Base-by-base conservation (phyloP, 2,329 filamentous ascomycete genomes). In the Colletotrichum spaethianum region DNA sequence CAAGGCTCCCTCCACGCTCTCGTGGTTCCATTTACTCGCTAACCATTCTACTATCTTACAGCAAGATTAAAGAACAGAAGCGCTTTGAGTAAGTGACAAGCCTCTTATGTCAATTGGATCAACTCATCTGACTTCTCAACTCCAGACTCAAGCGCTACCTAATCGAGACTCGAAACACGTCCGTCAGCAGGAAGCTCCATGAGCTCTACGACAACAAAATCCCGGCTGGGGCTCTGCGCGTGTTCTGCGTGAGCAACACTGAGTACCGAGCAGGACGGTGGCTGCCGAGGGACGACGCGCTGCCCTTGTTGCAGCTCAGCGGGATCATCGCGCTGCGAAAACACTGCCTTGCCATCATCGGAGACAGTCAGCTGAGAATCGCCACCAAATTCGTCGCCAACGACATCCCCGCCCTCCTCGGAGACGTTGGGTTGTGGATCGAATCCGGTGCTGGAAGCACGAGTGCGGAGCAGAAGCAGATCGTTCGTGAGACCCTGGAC, bases 241-340 rank as follows among this genome's bases (percentile, higher is more conserved):
- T 85, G 6, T 86, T 86, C 70, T 87, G 85, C 61, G 81, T 84
- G 12, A 85, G 85, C 75, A 87, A 87, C 72, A 77, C 63, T 1
- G 70, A 80, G 3, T 87, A 87, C 75, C 83, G 82, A 83, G 73
- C 80, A 0, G 46, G 82, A 31, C 80, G 85, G 3, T 31, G 77
- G 0, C 48, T 67, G 3, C 74, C 79, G 1, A 77, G 53, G 20
- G 70, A 74, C 6, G 65, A 53, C 6, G 77, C 81, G 4, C 68
- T 78, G 26, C 80, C 79, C 0, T 77, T 76, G n/a, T 80, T 87
- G 2, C 23, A 75, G 0, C 75, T 86, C 6, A 86, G 84, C 61
- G 85, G 85, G 0, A 84, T 87, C 50, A 18, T 85, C 0, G 74
- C 76, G 3, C 67, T 86, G 0, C 81, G 86, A 2, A 79, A 78